Conservation (phyloP, 441 rosid genomes). For the Mallotus repandus region DNA sequence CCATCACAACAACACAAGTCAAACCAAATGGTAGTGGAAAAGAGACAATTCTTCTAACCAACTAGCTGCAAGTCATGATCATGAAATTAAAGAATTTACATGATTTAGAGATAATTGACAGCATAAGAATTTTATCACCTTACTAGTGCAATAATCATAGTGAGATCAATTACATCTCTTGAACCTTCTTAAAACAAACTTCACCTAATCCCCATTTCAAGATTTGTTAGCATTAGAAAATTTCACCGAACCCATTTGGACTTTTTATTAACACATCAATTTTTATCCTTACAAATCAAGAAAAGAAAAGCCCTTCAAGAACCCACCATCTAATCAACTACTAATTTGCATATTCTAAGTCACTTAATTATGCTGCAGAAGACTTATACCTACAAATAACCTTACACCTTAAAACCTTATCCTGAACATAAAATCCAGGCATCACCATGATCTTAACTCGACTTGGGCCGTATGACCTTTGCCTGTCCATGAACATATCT, state of each 20-base stretch:
- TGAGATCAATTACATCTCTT: slow-evolving; percentile 15
- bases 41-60: not conserved
- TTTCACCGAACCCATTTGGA: slow-evolving; percentile 1
- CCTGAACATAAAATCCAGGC: slow-evolving; percentile 89
- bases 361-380: slow-evolving; percentile 28
- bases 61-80: not conserved
- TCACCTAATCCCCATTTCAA: slow-evolving; percentile 21
- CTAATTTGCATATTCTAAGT: not conserved
- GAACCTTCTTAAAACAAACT: not conserved
- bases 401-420: slow-evolving; percentile 79
- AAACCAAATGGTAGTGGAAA: not conserved
- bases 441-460: slow-evolving; percentile 85
- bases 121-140: too few relatives aligned
- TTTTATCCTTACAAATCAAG: not conserved
- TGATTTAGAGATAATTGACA: too few relatives aligned
- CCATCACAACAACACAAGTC: too few relatives aligned
- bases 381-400: slow-evolving; percentile 79
- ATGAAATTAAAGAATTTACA: too few relatives aligned
- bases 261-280: slow-evolving; percentile 15
- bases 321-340: not conserved
- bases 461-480: slow-evolving; percentile 40
- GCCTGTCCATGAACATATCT: slow-evolving; percentile 66
- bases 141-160: not conserved
- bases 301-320: not conserved
- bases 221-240: not conserved